These are phyloP conservation scores for Mycocentrospora acerina DNA, from an alignment of 2,329 filamentous ascomycete species.

Conservation along the genomic window DNA sequence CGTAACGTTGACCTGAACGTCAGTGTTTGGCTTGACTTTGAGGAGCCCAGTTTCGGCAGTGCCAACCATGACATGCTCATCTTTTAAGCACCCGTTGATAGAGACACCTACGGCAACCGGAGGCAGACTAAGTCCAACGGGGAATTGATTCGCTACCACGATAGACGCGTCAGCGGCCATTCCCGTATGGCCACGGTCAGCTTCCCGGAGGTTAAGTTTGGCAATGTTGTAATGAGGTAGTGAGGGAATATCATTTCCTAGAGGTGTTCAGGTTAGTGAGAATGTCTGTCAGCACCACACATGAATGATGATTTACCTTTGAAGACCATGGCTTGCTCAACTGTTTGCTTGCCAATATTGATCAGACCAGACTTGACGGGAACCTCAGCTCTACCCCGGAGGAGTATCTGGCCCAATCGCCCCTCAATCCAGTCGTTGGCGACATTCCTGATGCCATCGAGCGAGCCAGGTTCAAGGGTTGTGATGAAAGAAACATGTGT, in stretches of 20 bases:
- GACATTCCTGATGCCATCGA: constrained; percentile 74
- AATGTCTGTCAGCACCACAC: constrained; percentile 5
- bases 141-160: constrained; percentile 72
- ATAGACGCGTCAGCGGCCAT: constrained; percentile 81
- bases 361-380: constrained; percentile 77
- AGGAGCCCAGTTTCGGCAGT: constrained; percentile 70
- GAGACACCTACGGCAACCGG: constrained; percentile 81
- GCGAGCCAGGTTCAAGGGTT: constrained; percentile 72
- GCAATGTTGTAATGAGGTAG: constrained; percentile 83
- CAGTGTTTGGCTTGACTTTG: constrained; percentile 65
- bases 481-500: constrained; percentile 79
- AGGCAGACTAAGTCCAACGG: constrained; percentile 74
- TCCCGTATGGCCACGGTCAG: constrained; percentile 58
- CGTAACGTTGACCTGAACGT: constrained; percentile 68
- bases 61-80: constrained; percentile 76
- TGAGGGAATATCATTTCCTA: constrained; percentile 65
- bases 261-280: constrained; percentile 11
- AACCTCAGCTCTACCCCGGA: constrained; percentile 73
- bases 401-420: constrained; percentile 66
- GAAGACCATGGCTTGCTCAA: constrained; percentile 75
- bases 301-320: constrained; percentile 70
- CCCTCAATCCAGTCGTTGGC: constrained; percentile 89
- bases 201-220: constrained; percentile 76
- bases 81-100: constrained; percentile 75
- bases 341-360: constrained; percentile 71